A percentile compares a stretch with the other conserved stretches of the same genome.
phyloP scores from a whole-genome alignment of 768 basidiomycete genomes.

The Boletus tomentosulus region DNA sequence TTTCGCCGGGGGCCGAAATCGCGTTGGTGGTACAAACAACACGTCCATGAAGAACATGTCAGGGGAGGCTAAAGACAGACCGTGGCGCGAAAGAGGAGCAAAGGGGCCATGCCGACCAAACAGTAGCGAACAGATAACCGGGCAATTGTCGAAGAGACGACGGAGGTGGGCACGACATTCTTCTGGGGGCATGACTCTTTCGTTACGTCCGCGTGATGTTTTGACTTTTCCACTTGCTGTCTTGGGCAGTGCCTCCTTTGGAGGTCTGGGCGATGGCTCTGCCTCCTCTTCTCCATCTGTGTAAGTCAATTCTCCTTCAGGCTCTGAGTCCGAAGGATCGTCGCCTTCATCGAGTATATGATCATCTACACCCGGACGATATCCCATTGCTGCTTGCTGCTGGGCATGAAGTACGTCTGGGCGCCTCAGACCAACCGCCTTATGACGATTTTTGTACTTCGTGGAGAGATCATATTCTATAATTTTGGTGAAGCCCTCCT shows the following conservation, averaged over 20 bases:
- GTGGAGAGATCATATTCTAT: constrained; percentile 85
- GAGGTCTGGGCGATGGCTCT: constrained; percentile 29
- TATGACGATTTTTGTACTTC: constrained; percentile 68
- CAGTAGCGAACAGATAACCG: constrained; percentile 76
- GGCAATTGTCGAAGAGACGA: constrained; percentile 79
- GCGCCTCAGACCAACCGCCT: constrained; percentile 52
- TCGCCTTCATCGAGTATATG: constrained; percentile 40
- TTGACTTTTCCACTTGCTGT: constrained; percentile 78
- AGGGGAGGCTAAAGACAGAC: constrained; percentile 67
- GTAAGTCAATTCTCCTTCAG: constrained; percentile 42
- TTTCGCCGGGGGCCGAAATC: constrained; percentile 90
- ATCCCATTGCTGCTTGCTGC: constrained; percentile 24
- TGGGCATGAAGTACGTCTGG: constrained; percentile 70
- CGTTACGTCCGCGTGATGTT: constrained; percentile 73
- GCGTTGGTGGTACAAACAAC: constrained; percentile 86
- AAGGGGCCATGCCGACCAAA: constrained; percentile 93
- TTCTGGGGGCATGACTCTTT: constrained; percentile 85
- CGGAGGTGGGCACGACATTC: constrained; percentile 95
- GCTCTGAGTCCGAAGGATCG: constrained; percentile 48
- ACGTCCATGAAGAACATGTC: constrained; percentile 99
- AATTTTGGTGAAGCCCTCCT: constrained; percentile 90
- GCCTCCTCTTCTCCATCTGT: constrained; percentile 53
- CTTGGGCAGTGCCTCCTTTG: constrained; percentile 48
- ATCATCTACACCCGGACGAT: constrained; percentile 23
- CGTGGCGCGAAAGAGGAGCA: constrained; percentile 53